These are phyloP conservation scores for Debaryomyces subglobosus DNA, from an alignment of 1,139 yeast species.

Conservation along the genomic window DNA sequence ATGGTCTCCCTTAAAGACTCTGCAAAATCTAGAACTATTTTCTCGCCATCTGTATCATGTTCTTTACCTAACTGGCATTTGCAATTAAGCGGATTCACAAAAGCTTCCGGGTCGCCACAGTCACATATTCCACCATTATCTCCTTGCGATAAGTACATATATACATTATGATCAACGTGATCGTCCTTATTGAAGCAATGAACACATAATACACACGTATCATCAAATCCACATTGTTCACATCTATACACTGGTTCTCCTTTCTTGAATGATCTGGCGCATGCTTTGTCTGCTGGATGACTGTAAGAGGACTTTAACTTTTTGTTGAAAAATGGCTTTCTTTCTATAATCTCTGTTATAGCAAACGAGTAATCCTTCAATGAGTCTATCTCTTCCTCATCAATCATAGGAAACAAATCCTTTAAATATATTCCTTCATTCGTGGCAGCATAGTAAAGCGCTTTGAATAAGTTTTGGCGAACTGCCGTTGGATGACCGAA, in stretches of 20 bases:
- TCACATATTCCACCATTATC: constrained; percentile 73
- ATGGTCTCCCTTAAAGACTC: constrained; percentile 33
- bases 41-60: constrained; percentile 9
- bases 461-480: constrained; percentile 25
- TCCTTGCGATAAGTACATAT: constrained; percentile 52
- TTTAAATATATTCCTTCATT: constrained; percentile 32
- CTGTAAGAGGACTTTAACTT: constrained; percentile 17
- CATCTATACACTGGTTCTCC: constrained; percentile 74
- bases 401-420: constrained; percentile 30
- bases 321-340: constrained; percentile 17
- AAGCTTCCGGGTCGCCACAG: constrained; percentile 90
- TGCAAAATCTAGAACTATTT: constrained; percentile 17
- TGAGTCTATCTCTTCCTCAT: constrained; percentile 20
- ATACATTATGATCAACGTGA: constrained; percentile 66
- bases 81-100: constrained; percentile 62
- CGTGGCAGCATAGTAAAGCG: constrained; percentile 36
- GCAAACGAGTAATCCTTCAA: constrained; percentile 20
- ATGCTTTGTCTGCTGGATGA: constrained; percentile 46
- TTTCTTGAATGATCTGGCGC: constrained; percentile 60
- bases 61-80: constrained; percentile 25
- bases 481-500: constrained; percentile 18
- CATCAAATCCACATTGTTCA: constrained; percentile 66
- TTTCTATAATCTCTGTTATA: constrained; percentile 11
- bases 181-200: constrained; percentile 70
- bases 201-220: constrained; percentile 73